Conservation (phyloP, 495 filamentous ascomycete species). For the Amphirosellinia nigrospora region DNA sequence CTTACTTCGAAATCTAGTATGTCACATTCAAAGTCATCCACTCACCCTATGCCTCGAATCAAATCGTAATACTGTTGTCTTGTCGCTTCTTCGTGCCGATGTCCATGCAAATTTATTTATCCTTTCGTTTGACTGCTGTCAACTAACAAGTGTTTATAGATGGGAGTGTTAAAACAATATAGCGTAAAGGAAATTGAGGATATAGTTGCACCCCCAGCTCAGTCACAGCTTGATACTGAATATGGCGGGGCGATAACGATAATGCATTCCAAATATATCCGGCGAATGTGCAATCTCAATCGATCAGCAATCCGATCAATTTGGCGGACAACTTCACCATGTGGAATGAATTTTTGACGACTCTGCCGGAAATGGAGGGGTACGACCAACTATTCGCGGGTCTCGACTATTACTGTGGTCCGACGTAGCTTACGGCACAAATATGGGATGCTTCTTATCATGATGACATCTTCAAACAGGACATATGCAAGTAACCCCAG, state of each 20-base stretch:
- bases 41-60: background rate
- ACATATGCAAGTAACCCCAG: background rate
- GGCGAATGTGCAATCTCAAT: background rate
- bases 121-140: background rate
- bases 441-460: background rate
- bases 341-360: conserved; percentile 22
- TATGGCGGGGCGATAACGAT: background rate
- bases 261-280: background rate
- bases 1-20: conserved; percentile 17
- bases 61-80: background rate
- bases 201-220: background rate
- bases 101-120: background rate
- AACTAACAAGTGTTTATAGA: conserved; percentile 8
- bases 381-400: conserved; percentile 22
- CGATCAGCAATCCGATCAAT: background rate
- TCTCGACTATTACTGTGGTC: conserved; percentile 27
- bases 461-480: background rate
- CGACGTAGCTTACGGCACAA: background rate
- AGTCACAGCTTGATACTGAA: background rate
- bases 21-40: background rate
- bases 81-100: background rate
- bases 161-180: conserved; percentile 20
- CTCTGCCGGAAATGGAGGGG: conserved; percentile 18
- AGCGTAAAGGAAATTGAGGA: conserved; percentile 12
- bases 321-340: conserved; percentile 15